Conservation (phyloP, 441 rosid species). For the Brassica balearica region DNA sequence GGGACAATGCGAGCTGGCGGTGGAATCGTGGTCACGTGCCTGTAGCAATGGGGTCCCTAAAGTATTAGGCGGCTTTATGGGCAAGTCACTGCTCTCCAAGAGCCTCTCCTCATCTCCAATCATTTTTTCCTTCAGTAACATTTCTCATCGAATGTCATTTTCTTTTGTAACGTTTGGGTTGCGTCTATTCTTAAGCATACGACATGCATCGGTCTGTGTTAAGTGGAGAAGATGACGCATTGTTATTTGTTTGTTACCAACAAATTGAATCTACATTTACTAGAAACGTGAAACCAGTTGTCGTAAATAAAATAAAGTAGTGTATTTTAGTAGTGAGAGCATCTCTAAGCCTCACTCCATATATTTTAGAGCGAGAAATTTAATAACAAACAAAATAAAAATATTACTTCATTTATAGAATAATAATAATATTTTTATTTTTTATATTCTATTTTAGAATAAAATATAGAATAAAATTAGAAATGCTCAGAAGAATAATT, state of each 20-base stretch:
- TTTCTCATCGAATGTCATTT: not conserved
- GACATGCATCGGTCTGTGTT: not conserved
- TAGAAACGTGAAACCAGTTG: no score
- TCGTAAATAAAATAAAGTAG: no score
- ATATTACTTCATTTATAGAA: no score
- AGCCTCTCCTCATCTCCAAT: constrained; percentile 15
- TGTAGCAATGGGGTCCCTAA: constrained; percentile 37
- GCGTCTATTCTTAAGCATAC: not conserved
- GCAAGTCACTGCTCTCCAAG: constrained; percentile 22
- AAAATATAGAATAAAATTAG: no score
- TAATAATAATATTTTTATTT: no score
- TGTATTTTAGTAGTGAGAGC: no score
- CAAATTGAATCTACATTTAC: no score
- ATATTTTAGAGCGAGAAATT: no score
- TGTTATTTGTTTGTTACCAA: not conserved
- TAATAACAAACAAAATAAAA: no score
- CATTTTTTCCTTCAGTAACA: not conserved
- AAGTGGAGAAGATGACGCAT: not conserved
- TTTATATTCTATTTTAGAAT: no score
- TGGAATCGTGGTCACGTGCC: constrained; percentile 45
- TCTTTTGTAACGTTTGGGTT: constrained; percentile 2
- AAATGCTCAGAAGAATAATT: no score
- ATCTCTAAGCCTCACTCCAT: no score
- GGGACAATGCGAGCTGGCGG: constrained; percentile 43
- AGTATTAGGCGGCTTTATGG: constrained; percentile 20